Percentiles rank a stretch among this genome's conserved stretches.
Evolutionary conservation across 164 flowering plant genomes (phyloP).

Genomic region (Vitis rotundifolia): DNA sequence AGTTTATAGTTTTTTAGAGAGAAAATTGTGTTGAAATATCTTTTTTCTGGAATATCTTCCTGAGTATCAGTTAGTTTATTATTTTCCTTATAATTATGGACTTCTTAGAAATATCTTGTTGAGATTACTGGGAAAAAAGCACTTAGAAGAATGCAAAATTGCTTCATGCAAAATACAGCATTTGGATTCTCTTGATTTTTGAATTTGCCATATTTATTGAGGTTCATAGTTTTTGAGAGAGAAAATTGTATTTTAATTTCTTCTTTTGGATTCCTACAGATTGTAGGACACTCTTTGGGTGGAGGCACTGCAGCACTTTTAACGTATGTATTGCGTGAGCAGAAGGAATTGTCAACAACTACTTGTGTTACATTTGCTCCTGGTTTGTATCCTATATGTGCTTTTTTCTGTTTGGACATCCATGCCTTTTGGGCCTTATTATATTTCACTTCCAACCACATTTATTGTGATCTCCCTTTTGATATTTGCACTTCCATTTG

Average conservation of each 20-base stretch:
- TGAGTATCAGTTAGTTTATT: no score
- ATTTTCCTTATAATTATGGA: no score
- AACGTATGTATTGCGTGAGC: conserved; percentile 84
- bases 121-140: no score
- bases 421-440: neutral
- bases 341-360: conserved; percentile 67
- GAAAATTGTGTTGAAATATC: neutral
- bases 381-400: conserved; percentile 42
- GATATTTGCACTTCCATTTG: neutral
- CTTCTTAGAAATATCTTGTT: no score
- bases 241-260: neutral
- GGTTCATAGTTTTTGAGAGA: neutral
- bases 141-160: no score
- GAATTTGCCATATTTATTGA: no score
- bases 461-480: neutral
- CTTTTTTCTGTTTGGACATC: neutral
- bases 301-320: conserved; percentile 98
- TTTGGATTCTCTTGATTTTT: no score
- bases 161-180: no score
- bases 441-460: neutral
- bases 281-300: conserved; percentile 97
- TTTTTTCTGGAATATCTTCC: neutral
- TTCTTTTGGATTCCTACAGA: conserved; percentile 35
- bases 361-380: conserved; percentile 98
- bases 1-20: neutral